These are phyloP conservation scores for Vairimorpha ceranae DNA, from an alignment of 371 early-diverging fungal species.

Conservation along the genomic window DNA sequence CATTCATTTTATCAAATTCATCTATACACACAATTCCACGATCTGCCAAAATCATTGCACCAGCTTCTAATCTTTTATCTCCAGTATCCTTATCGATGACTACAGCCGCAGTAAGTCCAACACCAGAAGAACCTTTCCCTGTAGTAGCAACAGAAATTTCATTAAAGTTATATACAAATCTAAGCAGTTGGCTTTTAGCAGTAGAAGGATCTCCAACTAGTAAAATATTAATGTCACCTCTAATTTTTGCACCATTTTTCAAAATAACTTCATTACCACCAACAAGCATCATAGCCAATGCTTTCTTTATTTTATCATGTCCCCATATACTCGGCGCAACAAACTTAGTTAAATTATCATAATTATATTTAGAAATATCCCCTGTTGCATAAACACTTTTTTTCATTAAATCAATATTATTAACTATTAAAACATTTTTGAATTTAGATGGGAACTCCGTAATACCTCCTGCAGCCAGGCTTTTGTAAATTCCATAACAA, in stretches of 20 bases:
- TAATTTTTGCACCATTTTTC: slow-evolving; percentile 80
- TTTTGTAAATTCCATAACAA: slow-evolving; percentile 84
- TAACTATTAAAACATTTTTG: slow-evolving; percentile 80
- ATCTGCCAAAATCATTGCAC: slow-evolving; percentile 98
- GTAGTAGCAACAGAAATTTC: slow-evolving; percentile 84
- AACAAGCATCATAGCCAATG: slow-evolving; percentile 78
- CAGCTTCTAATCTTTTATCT: slow-evolving; percentile 85
- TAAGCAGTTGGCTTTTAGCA: slow-evolving; percentile 84
- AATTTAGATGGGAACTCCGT: slow-evolving; percentile 44
- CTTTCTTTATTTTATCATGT: slow-evolving; percentile 86
- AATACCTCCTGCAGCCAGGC: slow-evolving; percentile 67
- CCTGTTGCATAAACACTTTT: background rate
- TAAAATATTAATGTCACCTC: slow-evolving; percentile 89
- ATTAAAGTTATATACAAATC: slow-evolving; percentile 76
- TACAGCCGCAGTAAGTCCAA: slow-evolving; percentile 88
- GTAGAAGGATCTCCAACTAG: slow-evolving; percentile 92
- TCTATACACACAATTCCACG: slow-evolving; percentile 96
- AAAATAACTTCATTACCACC: slow-evolving; percentile 89
- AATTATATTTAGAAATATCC: slow-evolving; percentile 60
- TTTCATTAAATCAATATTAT: slow-evolving; percentile 70
- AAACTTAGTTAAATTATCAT: slow-evolving; percentile 71
- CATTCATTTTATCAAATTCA: slow-evolving; percentile 99
- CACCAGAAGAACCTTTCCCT: slow-evolving; percentile 88
- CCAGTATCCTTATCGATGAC: slow-evolving; percentile 74
- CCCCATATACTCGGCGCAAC: slow-evolving; percentile 94